phyloP scores from a whole-genome alignment of 805 yeast genomes.

The Barnettozyma siamensis region DNA sequence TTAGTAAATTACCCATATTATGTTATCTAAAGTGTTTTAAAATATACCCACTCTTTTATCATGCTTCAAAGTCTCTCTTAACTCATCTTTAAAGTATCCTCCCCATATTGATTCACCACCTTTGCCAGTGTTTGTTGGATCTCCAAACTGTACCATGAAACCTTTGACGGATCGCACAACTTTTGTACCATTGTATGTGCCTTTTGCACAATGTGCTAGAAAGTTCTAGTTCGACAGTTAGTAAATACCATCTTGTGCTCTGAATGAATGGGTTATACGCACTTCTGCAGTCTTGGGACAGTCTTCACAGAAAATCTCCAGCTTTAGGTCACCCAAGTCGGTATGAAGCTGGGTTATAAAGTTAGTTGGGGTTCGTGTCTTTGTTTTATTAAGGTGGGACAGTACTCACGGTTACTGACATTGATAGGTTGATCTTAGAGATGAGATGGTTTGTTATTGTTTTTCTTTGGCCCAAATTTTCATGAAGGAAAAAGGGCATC shows the following conservation, averaged over 20 bases:
- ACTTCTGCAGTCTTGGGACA: conserved; percentile 35
- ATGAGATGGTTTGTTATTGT: not conserved
- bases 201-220: conserved; percentile 40
- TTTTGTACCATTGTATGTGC: conserved; percentile 41
- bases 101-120: conserved; percentile 83
- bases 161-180: conserved; percentile 69
- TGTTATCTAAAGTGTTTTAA: no score
- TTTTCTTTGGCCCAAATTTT: not conserved
- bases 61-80: conserved; percentile 56
- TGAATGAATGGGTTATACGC: conserved; percentile 8
- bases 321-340: conserved; percentile 32
- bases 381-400: not conserved
- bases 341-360: conserved; percentile 29
- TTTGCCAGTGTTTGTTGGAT: conserved; percentile 68
- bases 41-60: conserved; percentile 56
- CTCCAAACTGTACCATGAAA: conserved; percentile 85
- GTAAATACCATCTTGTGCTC: not conserved
- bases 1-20: conserved; percentile 5
- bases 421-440: not conserved
- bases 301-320: conserved; percentile 34
- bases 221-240: conserved; percentile 28
- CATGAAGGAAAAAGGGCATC: no score
- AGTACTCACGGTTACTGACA: conserved; percentile 21
- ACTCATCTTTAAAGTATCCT: conserved; percentile 75
- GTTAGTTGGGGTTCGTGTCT: not conserved